Percentiles rank a stretch among this genome's conserved stretches.
These are phyloP conservation scores for Wickerhamiella kazuoi DNA, from an alignment of 805 yeast species.

Conservation along the genomic window DNA sequence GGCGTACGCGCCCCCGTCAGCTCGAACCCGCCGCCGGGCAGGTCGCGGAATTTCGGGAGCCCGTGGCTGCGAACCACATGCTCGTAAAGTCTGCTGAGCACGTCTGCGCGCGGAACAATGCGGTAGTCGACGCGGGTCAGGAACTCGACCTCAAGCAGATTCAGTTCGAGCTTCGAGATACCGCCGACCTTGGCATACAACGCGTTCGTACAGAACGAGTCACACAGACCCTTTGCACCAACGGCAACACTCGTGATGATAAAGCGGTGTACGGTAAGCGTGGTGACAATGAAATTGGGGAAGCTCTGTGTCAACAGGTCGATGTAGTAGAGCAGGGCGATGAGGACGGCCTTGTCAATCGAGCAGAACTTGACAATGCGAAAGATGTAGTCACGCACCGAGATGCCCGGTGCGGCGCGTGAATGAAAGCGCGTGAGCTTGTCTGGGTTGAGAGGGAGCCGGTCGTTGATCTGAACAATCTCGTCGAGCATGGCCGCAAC, in stretches of 20 bases:
- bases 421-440: conserved; percentile 79
- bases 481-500: conserved; percentile 68
- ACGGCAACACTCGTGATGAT: conserved; percentile 78
- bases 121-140: conserved; percentile 63
- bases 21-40: neutral
- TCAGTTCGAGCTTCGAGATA: conserved; percentile 40
- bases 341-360: conserved; percentile 63
- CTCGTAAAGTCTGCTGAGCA: conserved; percentile 21
- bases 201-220: conserved; percentile 79
- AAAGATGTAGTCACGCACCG: conserved; percentile 56
- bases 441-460: conserved; percentile 21
- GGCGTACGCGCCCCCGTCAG: neutral
- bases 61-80: conserved; percentile 17
- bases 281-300: conserved; percentile 65
- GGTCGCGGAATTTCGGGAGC: neutral
- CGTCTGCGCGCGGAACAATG: conserved; percentile 34
- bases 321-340: conserved; percentile 75
- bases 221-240: conserved; percentile 71
- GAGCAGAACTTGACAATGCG: conserved; percentile 72
- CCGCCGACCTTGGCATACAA: conserved; percentile 97
- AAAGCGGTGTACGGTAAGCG: conserved; percentile 86
- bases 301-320: conserved; percentile 67
- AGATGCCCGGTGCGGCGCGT: conserved; percentile 76
- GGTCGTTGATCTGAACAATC: conserved; percentile 59
- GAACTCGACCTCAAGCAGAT: conserved; percentile 77